Percentiles rank a stretch among this genome's conserved stretches.
Conservation (phyloP, 768 basidiomycete species). For the Zangia roseola region DNA sequence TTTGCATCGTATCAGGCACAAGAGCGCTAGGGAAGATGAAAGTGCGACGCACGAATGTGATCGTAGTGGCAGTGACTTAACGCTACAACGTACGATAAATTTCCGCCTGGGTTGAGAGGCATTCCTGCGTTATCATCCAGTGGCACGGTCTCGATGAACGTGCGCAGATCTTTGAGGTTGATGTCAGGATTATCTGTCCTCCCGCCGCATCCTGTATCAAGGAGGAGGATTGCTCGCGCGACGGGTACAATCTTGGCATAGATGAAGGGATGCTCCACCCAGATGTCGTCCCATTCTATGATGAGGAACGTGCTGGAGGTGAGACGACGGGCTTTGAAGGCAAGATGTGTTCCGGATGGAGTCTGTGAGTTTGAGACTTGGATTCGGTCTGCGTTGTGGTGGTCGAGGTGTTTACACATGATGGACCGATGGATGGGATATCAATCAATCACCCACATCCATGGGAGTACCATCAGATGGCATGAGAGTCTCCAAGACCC, state of each 20-base stretch:
- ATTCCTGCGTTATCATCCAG: conserved; percentile 41
- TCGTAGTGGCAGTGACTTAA: conserved; percentile 58
- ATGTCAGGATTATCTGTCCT: conserved; percentile 40
- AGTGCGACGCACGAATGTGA: conserved; percentile 48
- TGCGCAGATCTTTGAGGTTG: conserved; percentile 41
- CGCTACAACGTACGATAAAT: conserved; percentile 46
- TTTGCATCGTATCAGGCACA: background rate
- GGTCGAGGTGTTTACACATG: conserved; percentile 16
- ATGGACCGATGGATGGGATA: background rate
- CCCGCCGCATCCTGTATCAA: conserved; percentile 59
- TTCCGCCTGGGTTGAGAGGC: conserved; percentile 44
- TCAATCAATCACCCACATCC: too few relatives aligned
- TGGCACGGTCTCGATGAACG: conserved; percentile 48
- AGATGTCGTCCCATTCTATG: conserved; percentile 51
- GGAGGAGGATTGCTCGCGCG: conserved; percentile 42
- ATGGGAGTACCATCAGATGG: too few relatives aligned
- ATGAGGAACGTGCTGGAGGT: conserved; percentile 42
- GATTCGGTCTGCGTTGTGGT: background rate
- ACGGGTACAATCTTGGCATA: conserved; percentile 46
- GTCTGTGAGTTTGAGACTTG: background rate
- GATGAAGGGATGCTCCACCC: conserved; percentile 53
- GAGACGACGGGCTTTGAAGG: conserved; percentile 37
- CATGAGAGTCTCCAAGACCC: too few relatives aligned
- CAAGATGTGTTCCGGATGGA: conserved; percentile 5
- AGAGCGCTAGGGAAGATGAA: background rate